These are phyloP conservation scores for Monosporascus sp. DNA, from an alignment of 2,329 filamentous ascomycete species.

Conservation along the genomic window DNA sequence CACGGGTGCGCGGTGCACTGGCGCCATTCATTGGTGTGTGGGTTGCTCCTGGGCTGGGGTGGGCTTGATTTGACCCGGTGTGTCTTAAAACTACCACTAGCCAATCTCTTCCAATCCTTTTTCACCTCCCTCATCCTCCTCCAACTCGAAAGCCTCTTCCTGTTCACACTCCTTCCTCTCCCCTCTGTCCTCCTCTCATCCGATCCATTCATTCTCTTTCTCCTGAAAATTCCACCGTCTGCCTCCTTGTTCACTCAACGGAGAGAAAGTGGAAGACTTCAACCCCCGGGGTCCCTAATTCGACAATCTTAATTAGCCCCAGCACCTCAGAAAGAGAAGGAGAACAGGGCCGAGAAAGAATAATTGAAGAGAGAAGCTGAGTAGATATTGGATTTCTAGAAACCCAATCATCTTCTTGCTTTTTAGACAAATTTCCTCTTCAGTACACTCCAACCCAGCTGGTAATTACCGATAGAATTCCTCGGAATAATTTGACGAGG, in stretches of 20 bases:
- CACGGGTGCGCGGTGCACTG: constrained; percentile 1
- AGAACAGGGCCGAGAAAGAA: constrained; percentile 11
- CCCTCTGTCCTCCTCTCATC: constrained; percentile 34
- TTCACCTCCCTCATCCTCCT: constrained; percentile 49
- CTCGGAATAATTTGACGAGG: background rate
- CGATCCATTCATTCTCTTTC: constrained; percentile 51
- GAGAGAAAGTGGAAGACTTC: constrained; percentile 30
- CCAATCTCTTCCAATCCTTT: constrained; percentile 52
- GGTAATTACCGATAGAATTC: constrained; percentile 6
- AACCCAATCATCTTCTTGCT: constrained; percentile 16
- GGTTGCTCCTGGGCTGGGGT: constrained; percentile 5
- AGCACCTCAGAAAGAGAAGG: constrained; percentile 1
- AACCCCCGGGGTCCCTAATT: constrained; percentile 9
- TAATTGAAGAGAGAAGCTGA: constrained; percentile 22
- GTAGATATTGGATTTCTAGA: constrained; percentile 5
- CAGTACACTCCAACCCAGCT: constrained; percentile 20
- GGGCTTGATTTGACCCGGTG: background rate
- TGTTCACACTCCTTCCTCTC: constrained; percentile 27
- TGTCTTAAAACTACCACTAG: constrained; percentile 41
- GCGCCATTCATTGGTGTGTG: background rate
- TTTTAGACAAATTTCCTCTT: constrained; percentile 17
- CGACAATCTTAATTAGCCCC: background rate
- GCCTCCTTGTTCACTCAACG: constrained; percentile 32
- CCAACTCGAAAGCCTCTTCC: constrained; percentile 42
- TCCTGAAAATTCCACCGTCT: constrained; percentile 33